A percentile compares a stretch with the other conserved stretches of the same genome.
phyloP scores from a whole-genome alignment of 495 filamentous ascomycete genomes.

The Xylaria telfairii region DNA sequence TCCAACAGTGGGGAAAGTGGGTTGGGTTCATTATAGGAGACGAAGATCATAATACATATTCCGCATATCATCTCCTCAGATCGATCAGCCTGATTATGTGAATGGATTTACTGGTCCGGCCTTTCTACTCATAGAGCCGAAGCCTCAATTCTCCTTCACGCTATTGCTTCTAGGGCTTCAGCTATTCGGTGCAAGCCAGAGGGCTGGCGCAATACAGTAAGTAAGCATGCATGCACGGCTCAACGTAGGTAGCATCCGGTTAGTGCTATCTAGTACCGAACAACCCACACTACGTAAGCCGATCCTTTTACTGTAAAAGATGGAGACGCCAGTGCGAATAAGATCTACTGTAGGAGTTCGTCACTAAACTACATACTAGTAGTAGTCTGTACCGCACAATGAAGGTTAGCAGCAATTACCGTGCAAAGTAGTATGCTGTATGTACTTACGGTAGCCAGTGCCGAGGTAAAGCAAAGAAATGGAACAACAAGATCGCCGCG shows the following conservation, averaged over 20 bases:
- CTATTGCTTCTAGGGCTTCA: not conserved
- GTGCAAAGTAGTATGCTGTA: too few relatives aligned
- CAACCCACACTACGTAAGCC: not conserved
- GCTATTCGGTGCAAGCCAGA: not conserved
- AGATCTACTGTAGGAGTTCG: not conserved
- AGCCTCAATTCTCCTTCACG: not conserved
- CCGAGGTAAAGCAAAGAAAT: not conserved
- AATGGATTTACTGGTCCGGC: not conserved
- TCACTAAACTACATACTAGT: not conserved
- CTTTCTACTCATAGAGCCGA: not conserved
- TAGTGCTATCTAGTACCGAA: not conserved
- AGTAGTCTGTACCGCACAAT: too few relatives aligned
- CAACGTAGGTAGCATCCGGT: not conserved
- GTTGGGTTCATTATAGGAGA: slow-evolving; percentile 3
- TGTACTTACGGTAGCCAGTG: not conserved
- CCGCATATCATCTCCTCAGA: not conserved
- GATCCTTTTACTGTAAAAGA: not conserved
- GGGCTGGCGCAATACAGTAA: not conserved
- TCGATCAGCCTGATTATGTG: not conserved
- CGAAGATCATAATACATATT: slow-evolving; percentile 14
- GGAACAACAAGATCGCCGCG: not conserved
- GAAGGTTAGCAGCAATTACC: too few relatives aligned
- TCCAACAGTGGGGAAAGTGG: not conserved
- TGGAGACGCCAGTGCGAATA: not conserved
- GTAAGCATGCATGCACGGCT: not conserved